Conservation (phyloP, 2,329 filamentous ascomycete genomes). For the Arthrinium phaeospermum region DNA sequence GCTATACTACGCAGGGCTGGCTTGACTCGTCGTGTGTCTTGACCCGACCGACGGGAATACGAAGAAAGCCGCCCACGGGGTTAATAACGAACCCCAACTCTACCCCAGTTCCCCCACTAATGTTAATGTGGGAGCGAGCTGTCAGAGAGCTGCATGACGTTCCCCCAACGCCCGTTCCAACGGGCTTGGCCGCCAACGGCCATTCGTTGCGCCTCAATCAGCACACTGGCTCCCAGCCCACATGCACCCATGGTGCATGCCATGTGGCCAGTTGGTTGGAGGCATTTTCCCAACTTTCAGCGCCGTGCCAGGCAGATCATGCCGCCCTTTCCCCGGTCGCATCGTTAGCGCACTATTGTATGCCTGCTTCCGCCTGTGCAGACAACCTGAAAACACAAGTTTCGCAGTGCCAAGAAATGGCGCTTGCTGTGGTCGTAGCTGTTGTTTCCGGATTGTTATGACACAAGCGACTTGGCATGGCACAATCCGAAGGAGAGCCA, state of each 20-base stretch:
- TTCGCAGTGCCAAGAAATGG: neutral
- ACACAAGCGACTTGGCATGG: conserved; percentile 13
- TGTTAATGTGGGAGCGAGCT: conserved; percentile 13
- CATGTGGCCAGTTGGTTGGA: conserved; percentile 6
- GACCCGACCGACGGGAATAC: neutral
- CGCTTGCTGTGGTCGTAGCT: neutral
- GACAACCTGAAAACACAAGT: neutral
- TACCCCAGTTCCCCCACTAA: conserved; percentile 11
- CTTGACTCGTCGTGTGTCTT: conserved; percentile 4
- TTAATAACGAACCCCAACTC: neutral
- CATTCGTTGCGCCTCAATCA: conserved; percentile 11
- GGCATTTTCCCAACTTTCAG: neutral
- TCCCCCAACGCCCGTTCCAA: neutral
- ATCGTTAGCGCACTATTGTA: neutral
- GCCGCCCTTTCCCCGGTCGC: neutral
- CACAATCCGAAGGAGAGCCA: neutral
- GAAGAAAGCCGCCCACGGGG: neutral
- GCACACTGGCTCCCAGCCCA: conserved; percentile 9
- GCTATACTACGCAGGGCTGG: neutral
- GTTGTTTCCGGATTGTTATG: neutral
- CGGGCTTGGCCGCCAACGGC: conserved; percentile 7
- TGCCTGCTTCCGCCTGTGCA: neutral
- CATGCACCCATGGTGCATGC: conserved; percentile 9
- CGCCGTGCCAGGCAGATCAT: neutral
- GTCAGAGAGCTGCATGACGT: neutral